Percentiles rank a stretch among this genome's conserved stretches.
These are phyloP conservation scores for Lachancea quebecensis DNA, from an alignment of 805 yeast species.

Conservation along the genomic window DNA sequence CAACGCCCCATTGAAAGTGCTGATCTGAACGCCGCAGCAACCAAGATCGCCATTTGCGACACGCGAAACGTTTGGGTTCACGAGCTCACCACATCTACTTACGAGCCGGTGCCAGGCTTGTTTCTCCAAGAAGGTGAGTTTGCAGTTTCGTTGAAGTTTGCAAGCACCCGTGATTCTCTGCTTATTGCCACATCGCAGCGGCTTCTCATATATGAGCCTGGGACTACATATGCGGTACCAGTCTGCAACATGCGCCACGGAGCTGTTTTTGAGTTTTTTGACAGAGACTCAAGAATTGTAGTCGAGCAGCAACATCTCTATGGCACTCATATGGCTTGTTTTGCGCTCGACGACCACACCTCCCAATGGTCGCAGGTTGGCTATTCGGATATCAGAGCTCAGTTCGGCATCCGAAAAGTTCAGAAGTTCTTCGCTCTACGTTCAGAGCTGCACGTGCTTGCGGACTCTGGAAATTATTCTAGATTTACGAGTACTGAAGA, in stretches of 20 bases:
- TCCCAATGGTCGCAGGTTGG: conserved; percentile 18
- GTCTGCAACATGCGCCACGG: conserved; percentile 5
- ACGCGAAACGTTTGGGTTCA: background rate
- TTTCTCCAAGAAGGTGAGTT: conserved; percentile 2
- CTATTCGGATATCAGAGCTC: conserved; percentile 18
- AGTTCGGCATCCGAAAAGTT: conserved; percentile 15
- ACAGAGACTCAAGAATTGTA: conserved; percentile 1
- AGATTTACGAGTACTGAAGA: background rate
- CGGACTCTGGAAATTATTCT: background rate
- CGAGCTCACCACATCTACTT: conserved; percentile 1
- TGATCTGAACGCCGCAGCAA: background rate
- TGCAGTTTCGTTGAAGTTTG: conserved; percentile 5
- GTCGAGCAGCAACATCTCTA: conserved; percentile 17
- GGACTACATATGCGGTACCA: conserved; percentile 2
- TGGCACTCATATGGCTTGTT: conserved; percentile 17
- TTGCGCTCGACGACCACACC: conserved; percentile 8
- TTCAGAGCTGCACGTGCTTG: background rate
- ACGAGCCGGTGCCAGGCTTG: conserved; percentile 1
- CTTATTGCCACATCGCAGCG: conserved; percentile 6
- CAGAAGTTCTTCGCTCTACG: conserved; percentile 5
- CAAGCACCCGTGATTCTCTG: background rate
- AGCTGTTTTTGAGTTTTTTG: conserved; percentile 6
- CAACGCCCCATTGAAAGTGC: background rate
- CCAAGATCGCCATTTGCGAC: background rate
- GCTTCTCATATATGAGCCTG: conserved; percentile 6